Base-by-base conservation (phyloP, 1,284 basidiomycete species). In the Pseudozyma sp. region DNA sequence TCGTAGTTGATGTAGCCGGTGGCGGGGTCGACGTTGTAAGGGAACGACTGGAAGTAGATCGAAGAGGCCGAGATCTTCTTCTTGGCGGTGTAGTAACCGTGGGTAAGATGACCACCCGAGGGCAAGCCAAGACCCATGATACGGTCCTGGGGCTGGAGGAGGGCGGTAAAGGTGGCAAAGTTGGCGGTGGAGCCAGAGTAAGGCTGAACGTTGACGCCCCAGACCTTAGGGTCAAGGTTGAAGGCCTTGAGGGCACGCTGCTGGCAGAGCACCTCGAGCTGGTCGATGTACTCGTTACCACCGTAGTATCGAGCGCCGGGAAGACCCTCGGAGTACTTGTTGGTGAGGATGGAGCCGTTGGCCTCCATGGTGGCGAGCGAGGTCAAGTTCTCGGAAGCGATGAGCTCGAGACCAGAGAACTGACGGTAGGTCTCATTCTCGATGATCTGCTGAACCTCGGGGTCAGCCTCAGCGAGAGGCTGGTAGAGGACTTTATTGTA, bases 41-140 rank as follows among this genome's bases (percentile, higher is more conserved):
- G 97, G 86, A 98, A 89, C 48, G 96, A 97, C 86, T 99, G 95
- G 92, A 99, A 99, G 89, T 99, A 99, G 88, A 99, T 98, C 17
- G 96, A 98, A 43, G 96, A 99, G 30, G 97, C 94, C 55, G 96
- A 97, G 90, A 99, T 99, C 88, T 99, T 99, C 89, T 97, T 97
- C 88, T 97, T 97, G 73, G 94, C 94, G 72, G 95, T 98, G 87
- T 97, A 98, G 88, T 97, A 97, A 42, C 95, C 95, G 86, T 98
- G 95, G 45, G 95, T 97, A 77, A 99, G 89, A 87, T 99, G 97
- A 67, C 97, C 97, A 86, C 97, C 97, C 83, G 98, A 95, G 37
- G 97, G 94, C 53, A 99, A 91, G 76, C 94, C 96, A 78, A 99
- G 92, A 87, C 97, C 97, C 97, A 99, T 99, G 81, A 99, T 90